phyloP scores from a whole-genome alignment of 169 alveolate genomes.

The Plasmodium gonderi region DNA sequence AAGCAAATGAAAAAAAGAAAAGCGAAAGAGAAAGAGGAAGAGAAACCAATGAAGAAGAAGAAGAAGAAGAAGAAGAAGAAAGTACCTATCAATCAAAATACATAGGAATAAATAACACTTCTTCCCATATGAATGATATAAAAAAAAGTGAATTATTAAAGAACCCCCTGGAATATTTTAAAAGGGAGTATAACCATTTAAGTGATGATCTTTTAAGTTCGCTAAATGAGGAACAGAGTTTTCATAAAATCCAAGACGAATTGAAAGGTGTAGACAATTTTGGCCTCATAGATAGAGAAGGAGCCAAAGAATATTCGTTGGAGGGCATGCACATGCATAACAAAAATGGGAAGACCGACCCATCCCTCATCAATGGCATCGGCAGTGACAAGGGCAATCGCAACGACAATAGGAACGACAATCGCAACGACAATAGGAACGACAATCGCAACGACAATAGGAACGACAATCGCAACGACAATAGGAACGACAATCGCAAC shows the following conservation, averaged over 20 bases:
- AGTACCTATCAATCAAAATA: neutral
- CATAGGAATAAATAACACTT: conserved; percentile 1
- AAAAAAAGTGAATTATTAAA: neutral
- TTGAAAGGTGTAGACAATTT: neutral
- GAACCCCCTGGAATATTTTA: conserved; percentile 13
- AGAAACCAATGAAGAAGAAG: neutral
- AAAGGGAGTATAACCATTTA: conserved; percentile 16
- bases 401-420: neutral
- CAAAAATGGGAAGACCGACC: neutral
- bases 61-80: neutral
- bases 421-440: neutral
- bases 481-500: neutral
- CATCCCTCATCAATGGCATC: neutral
- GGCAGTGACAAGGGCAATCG: neutral
- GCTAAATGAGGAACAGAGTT: neutral
- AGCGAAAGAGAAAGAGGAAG: neutral
- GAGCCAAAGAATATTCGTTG: neutral
- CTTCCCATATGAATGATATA: neutral
- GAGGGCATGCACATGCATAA: neutral
- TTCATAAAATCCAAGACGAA: neutral
- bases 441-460: neutral
- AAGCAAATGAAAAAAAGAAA: neutral
- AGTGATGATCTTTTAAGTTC: neutral
- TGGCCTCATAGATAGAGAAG: conserved; percentile 4
- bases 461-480: neutral